phyloP scores from a whole-genome alignment of 305 asterid species.

The Solanum chacoense region DNA sequence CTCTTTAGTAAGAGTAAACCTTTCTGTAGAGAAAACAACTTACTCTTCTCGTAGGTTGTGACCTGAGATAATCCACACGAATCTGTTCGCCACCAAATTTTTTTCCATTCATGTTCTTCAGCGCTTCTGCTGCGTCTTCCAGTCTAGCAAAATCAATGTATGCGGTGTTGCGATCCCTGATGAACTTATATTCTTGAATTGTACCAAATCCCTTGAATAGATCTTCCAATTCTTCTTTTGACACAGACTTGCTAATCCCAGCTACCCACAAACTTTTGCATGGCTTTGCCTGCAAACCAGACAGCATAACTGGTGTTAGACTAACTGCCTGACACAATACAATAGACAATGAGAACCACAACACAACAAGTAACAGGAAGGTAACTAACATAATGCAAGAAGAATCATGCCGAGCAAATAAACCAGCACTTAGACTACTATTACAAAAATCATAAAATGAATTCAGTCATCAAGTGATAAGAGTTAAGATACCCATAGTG shows the following conservation, averaged over 20 bases:
- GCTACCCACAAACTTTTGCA: conserved; percentile 95
- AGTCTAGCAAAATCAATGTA: conserved; percentile 59
- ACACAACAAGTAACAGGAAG: neutral
- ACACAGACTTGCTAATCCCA: conserved; percentile 64
- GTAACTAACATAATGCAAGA: neutral
- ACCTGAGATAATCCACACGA: conserved; percentile 93
- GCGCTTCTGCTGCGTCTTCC: conserved; percentile 84
- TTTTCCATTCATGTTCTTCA: conserved; percentile 70
- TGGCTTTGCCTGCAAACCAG: conserved; percentile 76
- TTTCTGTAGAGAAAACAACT: conserved; percentile 21
- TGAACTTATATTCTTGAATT: conserved; percentile 74
- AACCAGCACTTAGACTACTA: conserved; percentile 1
- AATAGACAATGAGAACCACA: neutral
- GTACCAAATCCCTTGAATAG: conserved; percentile 74
- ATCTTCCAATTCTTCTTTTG: conserved; percentile 79
- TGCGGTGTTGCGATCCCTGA: conserved; percentile 74
- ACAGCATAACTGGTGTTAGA: conserved; percentile 3
- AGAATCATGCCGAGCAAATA: neutral
- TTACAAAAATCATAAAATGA: neutral
- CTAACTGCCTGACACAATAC: neutral
- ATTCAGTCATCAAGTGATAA: neutral
- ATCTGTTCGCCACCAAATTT: conserved; percentile 57
- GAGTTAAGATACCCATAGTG: neutral
- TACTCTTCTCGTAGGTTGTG: conserved; percentile 79
- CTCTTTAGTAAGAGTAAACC: neutral